These are phyloP conservation scores for Diospyros kaki DNA, from an alignment of 148 eudicot species.

Conservation along the genomic window DNA sequence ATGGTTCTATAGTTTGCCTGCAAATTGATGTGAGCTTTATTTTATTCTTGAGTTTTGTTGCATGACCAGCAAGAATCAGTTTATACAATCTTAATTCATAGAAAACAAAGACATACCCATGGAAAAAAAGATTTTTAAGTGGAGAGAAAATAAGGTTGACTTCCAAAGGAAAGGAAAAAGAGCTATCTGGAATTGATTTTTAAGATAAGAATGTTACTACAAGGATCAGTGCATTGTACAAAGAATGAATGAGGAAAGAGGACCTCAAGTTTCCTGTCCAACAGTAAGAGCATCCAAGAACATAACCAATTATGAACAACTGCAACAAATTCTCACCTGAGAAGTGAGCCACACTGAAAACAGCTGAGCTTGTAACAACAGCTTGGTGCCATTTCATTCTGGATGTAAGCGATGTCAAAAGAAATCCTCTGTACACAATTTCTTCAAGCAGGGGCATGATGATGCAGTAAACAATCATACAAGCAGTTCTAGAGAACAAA, in stretches of 20 bases:
- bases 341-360: constrained; percentile 76
- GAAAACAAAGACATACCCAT: too few relatives aligned
- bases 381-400: constrained; percentile 70
- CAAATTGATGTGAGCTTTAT: too few relatives aligned
- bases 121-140: neutral
- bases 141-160: neutral
- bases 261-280: constrained; percentile 75
- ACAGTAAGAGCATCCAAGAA: constrained; percentile 80
- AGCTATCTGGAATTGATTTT: neutral
- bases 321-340: constrained; percentile 70
- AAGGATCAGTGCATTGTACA: constrained; percentile 74
- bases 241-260: constrained; percentile 62
- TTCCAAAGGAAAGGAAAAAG: neutral
- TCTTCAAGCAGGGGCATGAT: constrained; percentile 83
- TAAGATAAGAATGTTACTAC: constrained; percentile 29
- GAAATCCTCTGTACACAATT: constrained; percentile 68
- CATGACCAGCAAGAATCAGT: too few relatives aligned
- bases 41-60: too few relatives aligned
- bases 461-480: constrained; percentile 56
- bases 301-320: constrained; percentile 49
- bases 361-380: constrained; percentile 55
- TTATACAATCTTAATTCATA: too few relatives aligned
- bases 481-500: constrained; percentile 35
- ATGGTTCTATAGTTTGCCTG: too few relatives aligned
- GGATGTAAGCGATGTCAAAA: constrained; percentile 54